Percentiles rank a stretch among this genome's conserved stretches.
These are phyloP conservation scores for Sporopachydermia cereana DNA, from an alignment of 1,139 yeast genomes.

Conservation along the genomic window DNA sequence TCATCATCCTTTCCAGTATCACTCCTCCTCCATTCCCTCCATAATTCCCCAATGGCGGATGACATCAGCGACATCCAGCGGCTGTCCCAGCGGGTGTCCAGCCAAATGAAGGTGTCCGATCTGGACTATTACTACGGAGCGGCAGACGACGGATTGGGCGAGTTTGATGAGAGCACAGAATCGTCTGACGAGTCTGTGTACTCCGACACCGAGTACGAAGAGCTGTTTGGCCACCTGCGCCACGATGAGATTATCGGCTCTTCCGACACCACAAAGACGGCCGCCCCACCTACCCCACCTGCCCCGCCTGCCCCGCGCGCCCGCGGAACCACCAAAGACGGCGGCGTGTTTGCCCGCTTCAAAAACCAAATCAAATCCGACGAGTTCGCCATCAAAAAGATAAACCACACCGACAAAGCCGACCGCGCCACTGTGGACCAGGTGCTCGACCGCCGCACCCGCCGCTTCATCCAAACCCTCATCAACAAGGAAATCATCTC, in stretches of 20 bases:
- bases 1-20: too few relatives aligned
- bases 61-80: slow-evolving; percentile 2
- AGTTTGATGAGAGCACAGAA: neutral
- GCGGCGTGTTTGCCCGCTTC: slow-evolving; percentile 48
- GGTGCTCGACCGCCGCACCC: slow-evolving; percentile 89
- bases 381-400: slow-evolving; percentile 38
- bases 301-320: neutral
- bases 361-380: slow-evolving; percentile 56
- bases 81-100: slow-evolving; percentile 5
- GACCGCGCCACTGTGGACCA: slow-evolving; percentile 96
- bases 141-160: neutral
- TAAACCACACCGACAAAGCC: slow-evolving; percentile 67
- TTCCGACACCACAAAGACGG: neutral
- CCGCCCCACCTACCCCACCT: neutral
- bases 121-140: slow-evolving; percentile 2
- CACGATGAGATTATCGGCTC: neutral
- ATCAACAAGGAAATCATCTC: slow-evolving; percentile 75
- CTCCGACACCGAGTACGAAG: slow-evolving; percentile 3
- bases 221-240: neutral
- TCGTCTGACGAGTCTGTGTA: slow-evolving; percentile 4
- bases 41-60: slow-evolving; percentile 3
- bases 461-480: slow-evolving; percentile 69
- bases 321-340: slow-evolving; percentile 30
- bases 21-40: too few relatives aligned
- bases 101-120: slow-evolving; percentile 1